phyloP scores from a whole-genome alignment of 1,139 yeast species.

The Yamadazyma blattariae region DNA sequence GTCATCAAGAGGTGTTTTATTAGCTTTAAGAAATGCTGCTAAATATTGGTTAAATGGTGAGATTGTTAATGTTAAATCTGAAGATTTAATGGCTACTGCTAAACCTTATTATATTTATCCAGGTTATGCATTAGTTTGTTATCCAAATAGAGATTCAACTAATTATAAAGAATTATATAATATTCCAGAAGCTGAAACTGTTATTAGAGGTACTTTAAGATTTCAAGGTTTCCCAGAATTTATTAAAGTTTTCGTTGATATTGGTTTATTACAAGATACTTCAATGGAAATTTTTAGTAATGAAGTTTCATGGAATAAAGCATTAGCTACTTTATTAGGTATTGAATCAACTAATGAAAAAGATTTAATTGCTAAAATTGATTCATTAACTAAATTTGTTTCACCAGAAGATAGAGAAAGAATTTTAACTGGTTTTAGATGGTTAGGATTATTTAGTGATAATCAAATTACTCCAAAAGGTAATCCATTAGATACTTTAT shows the following conservation, averaged over 20 bases:
- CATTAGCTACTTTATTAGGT: slow-evolving; percentile 72
- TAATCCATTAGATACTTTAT: slow-evolving; percentile 91
- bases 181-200: slow-evolving; percentile 97
- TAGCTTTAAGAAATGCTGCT: slow-evolving; percentile 93
- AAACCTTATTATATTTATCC: slow-evolving; percentile 95
- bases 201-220: slow-evolving; percentile 94
- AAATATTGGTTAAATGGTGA: slow-evolving; percentile 85
- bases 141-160: slow-evolving; percentile 98
- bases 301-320: slow-evolving; percentile 83
- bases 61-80: slow-evolving; percentile 75
- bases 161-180: slow-evolving; percentile 85
- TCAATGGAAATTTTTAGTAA: slow-evolving; percentile 55
- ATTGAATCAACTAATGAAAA: slow-evolving; percentile 66
- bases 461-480: slow-evolving; percentile 80
- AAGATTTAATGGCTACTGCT: slow-evolving; percentile 93
- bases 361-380: slow-evolving; percentile 75
- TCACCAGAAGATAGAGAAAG: slow-evolving; percentile 79
- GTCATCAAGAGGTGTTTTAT: slow-evolving; percentile 96
- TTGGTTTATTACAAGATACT: slow-evolving; percentile 86
- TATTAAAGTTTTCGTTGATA: slow-evolving; percentile 89
- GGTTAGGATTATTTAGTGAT: slow-evolving; percentile 91
- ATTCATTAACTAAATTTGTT: slow-evolving; percentile 76
- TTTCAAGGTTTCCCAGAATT: slow-evolving; percentile 99
- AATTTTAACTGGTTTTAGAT: slow-evolving; percentile 82
- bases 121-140: slow-evolving; percentile 90